Evolutionary conservation across 179 eudicot genomes (phyloP), one percentile per base, ranked within the genome.

Genomic region (Silene coronaria): DNA sequence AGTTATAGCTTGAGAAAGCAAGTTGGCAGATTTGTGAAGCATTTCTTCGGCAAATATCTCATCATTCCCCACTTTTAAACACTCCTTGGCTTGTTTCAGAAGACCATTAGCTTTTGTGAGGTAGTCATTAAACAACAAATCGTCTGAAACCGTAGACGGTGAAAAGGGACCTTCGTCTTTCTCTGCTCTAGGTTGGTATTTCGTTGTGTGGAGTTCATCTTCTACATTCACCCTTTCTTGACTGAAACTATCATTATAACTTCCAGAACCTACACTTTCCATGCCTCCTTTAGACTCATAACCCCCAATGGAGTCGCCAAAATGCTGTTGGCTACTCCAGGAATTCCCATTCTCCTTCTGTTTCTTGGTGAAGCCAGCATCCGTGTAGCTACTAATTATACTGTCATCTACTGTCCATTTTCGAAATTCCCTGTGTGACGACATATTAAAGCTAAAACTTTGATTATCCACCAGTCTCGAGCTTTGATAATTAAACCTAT

Each of bases 1-100:
- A 32, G 88, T 84, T 72, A 86, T 82, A 71, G 99, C 99, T 85
- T 84, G 85, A 3, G 89, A 78, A 26, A 92, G 92, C 80, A 94
- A 81, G 14, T 75, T 63, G 30, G 97, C 86, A 73, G 96, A 86
- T 36, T 88, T 81, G 58, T 80, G 75, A 51, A 94, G 78, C 82
- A 83, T 83, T 74, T 85, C 81, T 80, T 94, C 97, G 5, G 86
- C 88, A 16, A 75, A 66, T 11, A 61, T 70, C 75, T 89, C 88
- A 65, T 87, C 81, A 55, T 80, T 77, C 38, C 78, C 72, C 12
- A 62, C 73, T 75, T 72, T 84, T 73, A 86, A 80, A 84, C 78
- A 80, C 32, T 86, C 85, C 63, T 89, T 86, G 57, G 95, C 96
- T 85, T 87, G 82, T 82, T 84, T 87, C 48, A 89, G 77, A 78